phyloP scores from a whole-genome alignment of 495 filamentous ascomycete species.

The Hyaloscypha variabilis region DNA sequence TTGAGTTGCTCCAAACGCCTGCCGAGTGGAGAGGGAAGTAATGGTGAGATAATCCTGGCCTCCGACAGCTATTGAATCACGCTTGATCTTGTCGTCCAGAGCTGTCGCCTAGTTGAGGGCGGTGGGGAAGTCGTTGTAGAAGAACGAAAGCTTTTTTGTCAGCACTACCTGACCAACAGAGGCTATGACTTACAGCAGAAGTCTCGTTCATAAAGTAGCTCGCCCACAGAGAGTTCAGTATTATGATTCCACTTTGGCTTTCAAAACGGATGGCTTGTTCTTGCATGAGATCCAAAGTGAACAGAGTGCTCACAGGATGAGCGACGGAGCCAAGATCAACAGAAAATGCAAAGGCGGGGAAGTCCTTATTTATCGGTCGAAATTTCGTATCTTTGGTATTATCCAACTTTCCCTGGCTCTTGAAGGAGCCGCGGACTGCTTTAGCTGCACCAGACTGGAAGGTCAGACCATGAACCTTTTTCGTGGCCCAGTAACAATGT shows the following conservation, averaged over 20 bases:
- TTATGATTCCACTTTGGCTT: constrained; percentile 64
- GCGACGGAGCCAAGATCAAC: constrained; percentile 64
- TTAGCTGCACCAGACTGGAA: constrained; percentile 72
- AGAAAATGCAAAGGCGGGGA: constrained; percentile 88
- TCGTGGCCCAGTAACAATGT: constrained; percentile 70
- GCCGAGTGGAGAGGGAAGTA: constrained; percentile 79
- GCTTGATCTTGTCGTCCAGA: constrained; percentile 71
- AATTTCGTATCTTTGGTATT: constrained; percentile 69
- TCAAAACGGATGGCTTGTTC: constrained; percentile 79
- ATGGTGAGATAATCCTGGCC: constrained; percentile 78
- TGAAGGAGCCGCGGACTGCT: constrained; percentile 66
- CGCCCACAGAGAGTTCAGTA: constrained; percentile 80
- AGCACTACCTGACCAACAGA: neutral
- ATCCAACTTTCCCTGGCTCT: constrained; percentile 59
- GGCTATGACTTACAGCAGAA: constrained; percentile 44
- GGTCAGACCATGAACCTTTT: constrained; percentile 36
- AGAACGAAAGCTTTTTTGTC: constrained; percentile 55
- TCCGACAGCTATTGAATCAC: constrained; percentile 68
- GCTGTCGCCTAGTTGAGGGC: constrained; percentile 53
- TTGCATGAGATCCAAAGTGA: constrained; percentile 80
- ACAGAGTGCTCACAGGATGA: constrained; percentile 49
- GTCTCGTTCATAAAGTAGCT: constrained; percentile 62
- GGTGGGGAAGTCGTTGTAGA: constrained; percentile 67
- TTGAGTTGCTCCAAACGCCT: constrained; percentile 83
- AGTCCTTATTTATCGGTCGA: constrained; percentile 70